Evolutionary conservation across 2,329 filamentous ascomycete genomes (phyloP).

Genomic region (Sphaerulina musiva): DNA sequence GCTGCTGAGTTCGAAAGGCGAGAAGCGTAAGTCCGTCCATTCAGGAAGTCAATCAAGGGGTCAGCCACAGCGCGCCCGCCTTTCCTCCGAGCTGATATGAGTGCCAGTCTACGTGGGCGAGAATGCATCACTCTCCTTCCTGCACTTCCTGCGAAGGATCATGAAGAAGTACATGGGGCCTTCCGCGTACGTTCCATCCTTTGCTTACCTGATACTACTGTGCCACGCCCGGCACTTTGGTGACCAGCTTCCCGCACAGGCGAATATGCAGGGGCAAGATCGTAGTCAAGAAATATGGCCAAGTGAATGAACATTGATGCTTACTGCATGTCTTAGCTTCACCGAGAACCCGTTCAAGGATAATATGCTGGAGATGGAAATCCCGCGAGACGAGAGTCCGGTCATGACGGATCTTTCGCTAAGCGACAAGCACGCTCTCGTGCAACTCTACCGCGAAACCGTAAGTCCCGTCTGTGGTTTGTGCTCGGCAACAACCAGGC

Average conservation of each 20-base stretch:
- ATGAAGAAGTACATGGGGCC: constrained; percentile 49
- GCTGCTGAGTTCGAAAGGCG: constrained; percentile 49
- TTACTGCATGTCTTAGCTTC: constrained; percentile 31
- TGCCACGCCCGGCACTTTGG: too few species aligned
- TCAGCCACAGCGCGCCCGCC: background rate
- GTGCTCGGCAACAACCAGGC: background rate
- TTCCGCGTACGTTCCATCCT: constrained; percentile 31
- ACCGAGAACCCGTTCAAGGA: constrained; percentile 48
- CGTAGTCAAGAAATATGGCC: too few species aligned
- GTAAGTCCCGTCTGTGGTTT: constrained; percentile 25
- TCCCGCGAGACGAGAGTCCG: constrained; percentile 17
- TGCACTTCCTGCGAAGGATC: constrained; percentile 48
- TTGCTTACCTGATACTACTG: too few species aligned
- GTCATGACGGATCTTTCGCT: constrained; percentile 28
- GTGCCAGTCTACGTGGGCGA: constrained; percentile 44
- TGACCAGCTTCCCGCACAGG: too few species aligned
- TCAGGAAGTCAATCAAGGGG: constrained; percentile 9
- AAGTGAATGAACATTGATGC: too few species aligned
- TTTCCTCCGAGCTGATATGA: background rate
- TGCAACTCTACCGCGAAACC: constrained; percentile 32
- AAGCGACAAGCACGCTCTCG: constrained; percentile 30
- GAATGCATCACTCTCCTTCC: constrained; percentile 50
- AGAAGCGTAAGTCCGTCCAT: constrained; percentile 40
- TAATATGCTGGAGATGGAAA: constrained; percentile 46
- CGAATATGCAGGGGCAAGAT: too few species aligned